These are phyloP conservation scores for Solanum sparsipilum DNA, from an alignment of 257 asterid species.

Conservation along the genomic window DNA sequence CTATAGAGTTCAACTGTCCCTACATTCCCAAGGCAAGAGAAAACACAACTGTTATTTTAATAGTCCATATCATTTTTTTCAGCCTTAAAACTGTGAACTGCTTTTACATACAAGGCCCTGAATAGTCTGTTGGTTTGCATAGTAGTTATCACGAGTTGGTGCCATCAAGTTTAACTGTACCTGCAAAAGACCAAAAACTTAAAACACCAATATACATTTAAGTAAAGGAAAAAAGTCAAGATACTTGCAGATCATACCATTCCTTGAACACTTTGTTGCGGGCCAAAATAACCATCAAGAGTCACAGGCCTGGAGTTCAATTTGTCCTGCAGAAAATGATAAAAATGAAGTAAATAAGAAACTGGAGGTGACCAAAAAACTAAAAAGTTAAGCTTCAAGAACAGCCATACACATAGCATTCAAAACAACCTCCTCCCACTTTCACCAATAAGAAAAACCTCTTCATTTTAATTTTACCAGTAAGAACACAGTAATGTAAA, in stretches of 20 bases:
- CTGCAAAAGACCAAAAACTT: conserved; percentile 28
- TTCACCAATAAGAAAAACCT: not conserved
- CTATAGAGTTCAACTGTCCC: conserved; percentile 91
- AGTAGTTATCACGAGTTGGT: conserved; percentile 78
- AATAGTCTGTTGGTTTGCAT: conserved; percentile 64
- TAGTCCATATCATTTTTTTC: not conserved
- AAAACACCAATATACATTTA: not conserved
- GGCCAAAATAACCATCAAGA: conserved; percentile 67
- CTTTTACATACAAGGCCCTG: conserved; percentile 72
- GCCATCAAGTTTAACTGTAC: conserved; percentile 78
- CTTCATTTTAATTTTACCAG: not conserved
- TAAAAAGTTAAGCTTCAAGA: not conserved
- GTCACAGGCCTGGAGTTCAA: conserved; percentile 59
- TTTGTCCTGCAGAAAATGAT: conserved; percentile 48
- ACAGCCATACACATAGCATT: not conserved
- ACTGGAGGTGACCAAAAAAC: not conserved
- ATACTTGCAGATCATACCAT: conserved; percentile 42
- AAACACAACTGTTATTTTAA: not conserved
- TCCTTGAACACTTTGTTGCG: conserved; percentile 73
- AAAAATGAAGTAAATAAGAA: not conserved
- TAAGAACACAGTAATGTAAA: not conserved
- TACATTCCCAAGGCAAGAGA: conserved; percentile 19
- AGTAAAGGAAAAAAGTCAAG: not conserved
- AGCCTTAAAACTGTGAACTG: not conserved
- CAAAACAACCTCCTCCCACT: not conserved